phyloP scores from a whole-genome alignment of 768 basidiomycete genomes.

The Mycena vulgaris region DNA sequence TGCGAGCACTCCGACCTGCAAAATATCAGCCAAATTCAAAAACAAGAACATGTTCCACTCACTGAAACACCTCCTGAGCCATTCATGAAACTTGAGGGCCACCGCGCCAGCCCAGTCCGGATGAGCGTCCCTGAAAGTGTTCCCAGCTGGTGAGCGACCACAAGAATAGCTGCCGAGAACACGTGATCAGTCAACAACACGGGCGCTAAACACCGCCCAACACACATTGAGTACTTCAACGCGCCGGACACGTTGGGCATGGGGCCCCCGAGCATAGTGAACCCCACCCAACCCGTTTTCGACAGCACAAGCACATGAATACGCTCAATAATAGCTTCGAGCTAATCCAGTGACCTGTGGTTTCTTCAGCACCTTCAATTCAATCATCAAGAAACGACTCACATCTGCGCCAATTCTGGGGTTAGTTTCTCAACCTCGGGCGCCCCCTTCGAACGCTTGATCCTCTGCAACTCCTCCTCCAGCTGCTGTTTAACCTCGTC shows the following conservation, averaged over 20 bases:
- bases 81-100: conserved; percentile 6
- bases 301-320: not conserved
- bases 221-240: conserved; percentile 7
- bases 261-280: conserved; percentile 10
- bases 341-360: conserved; percentile 1
- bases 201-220: not conserved
- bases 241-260: not conserved
- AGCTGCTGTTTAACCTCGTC: not conserved
- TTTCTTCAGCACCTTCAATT: not conserved
- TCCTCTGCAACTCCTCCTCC: not conserved
- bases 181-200: not conserved
- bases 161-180: no score
- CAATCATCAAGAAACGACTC: not conserved
- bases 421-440: not conserved
- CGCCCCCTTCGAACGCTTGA: not conserved
- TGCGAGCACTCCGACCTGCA: not conserved
- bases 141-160: no score
- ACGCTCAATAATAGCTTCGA: not conserved
- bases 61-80: not conserved
- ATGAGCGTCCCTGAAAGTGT: no score
- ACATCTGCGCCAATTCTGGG: conserved; percentile 1
- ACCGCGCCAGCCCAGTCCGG: no score
- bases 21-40: not conserved
- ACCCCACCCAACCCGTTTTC: conserved; percentile 15
- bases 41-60: not conserved